phyloP scores from a whole-genome alignment of 1,284 basidiomycete species.

The Boletus subluridellus region DNA sequence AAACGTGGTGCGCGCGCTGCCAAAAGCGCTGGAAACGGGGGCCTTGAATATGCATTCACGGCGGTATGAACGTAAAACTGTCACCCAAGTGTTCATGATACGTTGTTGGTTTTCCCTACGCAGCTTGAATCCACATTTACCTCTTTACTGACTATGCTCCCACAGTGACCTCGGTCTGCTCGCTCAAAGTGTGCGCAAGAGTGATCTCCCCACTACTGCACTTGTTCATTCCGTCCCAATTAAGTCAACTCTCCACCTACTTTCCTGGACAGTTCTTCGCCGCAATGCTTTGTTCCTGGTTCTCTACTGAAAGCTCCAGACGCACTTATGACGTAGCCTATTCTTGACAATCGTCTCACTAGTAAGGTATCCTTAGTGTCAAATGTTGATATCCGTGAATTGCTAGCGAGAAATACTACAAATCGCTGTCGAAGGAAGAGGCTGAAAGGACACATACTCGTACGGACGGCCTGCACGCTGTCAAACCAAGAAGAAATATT shows the following conservation, averaged over 20 bases:
- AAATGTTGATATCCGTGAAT: neutral
- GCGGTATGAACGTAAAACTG: neutral
- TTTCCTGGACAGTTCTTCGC: no score
- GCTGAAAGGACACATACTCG: neutral
- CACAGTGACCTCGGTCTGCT: neutral
- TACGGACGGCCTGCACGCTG: neutral
- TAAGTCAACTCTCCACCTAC: no score
- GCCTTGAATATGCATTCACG: neutral
- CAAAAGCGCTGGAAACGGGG: neutral
- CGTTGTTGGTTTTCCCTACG: neutral
- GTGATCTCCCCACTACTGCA: neutral
- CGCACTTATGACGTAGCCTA: neutral
- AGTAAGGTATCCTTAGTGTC: neutral
- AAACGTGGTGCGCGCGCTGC: constrained; percentile 3
- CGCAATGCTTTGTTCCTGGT: neutral
- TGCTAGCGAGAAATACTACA: constrained; percentile 3
- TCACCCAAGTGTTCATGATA: neutral
- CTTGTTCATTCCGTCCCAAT: neutral
- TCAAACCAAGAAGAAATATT: constrained; percentile 1
- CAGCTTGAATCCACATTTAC: neutral
- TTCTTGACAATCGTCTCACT: neutral
- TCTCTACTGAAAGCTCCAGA: neutral
- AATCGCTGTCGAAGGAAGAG: neutral
- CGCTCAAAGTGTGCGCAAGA: neutral
- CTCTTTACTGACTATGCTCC: neutral